Percentiles rank a stretch among this genome's conserved stretches.
Evolutionary conservation across 164 flowering plant species (phyloP).

Genomic region (Liquidambar formosana): DNA sequence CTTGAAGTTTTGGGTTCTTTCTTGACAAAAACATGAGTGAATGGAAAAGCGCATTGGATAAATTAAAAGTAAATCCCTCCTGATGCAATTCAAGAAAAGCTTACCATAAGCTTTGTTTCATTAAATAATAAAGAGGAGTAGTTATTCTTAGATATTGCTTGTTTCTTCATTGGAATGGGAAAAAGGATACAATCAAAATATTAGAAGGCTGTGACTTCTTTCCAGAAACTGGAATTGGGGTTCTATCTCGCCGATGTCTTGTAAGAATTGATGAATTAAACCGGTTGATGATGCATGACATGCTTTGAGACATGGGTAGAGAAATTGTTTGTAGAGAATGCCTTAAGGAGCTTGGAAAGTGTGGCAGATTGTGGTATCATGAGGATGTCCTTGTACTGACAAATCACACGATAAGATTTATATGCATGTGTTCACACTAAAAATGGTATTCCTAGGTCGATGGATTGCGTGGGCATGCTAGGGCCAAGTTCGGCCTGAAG

Average conservation of each 20-base stretch:
- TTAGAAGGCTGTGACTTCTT: conserved; percentile 8
- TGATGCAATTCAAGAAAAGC: conserved; percentile 1
- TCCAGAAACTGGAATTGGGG: conserved; percentile 6
- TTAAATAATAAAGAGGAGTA: conserved; percentile 11
- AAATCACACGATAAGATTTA: conserved; percentile 5
- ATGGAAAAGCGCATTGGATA: conserved; percentile 15
- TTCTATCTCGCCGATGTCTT: conserved; percentile 19
- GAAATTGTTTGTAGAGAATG: conserved; percentile 25
- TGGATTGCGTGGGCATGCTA: no score
- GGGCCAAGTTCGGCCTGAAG: no score
- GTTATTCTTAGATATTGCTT: conserved; percentile 28
- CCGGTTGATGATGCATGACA: conserved; percentile 27
- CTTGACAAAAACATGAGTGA: not conserved
- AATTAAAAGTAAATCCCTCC: conserved; percentile 3
- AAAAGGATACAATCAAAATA: not conserved
- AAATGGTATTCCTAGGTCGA: no score
- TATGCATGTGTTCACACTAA: no score
- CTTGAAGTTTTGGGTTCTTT: conserved; percentile 17
- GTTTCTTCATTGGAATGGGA: conserved; percentile 24
- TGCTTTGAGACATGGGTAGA: conserved; percentile 24
- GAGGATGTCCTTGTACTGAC: conserved; percentile 13
- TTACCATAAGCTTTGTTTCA: conserved; percentile 20
- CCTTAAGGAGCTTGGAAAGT: conserved; percentile 10
- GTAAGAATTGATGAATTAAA: conserved; percentile 2
- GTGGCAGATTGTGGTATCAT: conserved; percentile 23